phyloP scores from a whole-genome alignment of 345 rosid genomes.

The Adansonia digitata region DNA sequence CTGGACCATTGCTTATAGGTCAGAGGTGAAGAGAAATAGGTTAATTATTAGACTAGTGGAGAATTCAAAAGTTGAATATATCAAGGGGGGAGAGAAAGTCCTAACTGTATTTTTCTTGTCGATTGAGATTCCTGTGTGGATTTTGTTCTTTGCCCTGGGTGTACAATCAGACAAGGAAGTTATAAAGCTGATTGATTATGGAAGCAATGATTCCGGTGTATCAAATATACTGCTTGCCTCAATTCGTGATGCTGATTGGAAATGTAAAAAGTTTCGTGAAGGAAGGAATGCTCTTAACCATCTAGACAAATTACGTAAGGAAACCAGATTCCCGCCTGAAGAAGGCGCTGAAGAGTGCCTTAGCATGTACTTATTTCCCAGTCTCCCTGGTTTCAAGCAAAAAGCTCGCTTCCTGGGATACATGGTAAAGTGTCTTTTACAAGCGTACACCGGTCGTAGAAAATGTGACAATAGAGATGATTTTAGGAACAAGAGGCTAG shows the following conservation, averaged over 20 bases:
- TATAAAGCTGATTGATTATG: constrained; percentile 53
- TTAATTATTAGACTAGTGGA: constrained; percentile 51
- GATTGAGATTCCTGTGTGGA: constrained; percentile 71
- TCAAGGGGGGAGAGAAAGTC: constrained; percentile 58
- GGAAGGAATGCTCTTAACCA: constrained; percentile 37
- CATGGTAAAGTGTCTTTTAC: constrained; percentile 80
- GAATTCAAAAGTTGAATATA: constrained; percentile 37
- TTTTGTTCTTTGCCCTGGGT: constrained; percentile 78
- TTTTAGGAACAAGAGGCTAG: constrained; percentile 86
- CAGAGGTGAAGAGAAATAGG: constrained; percentile 61
- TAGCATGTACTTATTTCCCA: constrained; percentile 55
- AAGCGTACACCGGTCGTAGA: constrained; percentile 60
- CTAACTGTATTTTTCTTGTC: constrained; percentile 73
- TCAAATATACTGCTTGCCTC: constrained; percentile 56
- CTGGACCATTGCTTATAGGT: constrained; percentile 68
- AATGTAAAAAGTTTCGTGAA: constrained; percentile 46
- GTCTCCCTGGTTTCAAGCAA: constrained; percentile 44
- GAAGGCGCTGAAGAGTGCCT: constrained; percentile 61
- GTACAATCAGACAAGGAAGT: constrained; percentile 71
- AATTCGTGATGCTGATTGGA: constrained; percentile 62
- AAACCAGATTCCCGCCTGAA: constrained; percentile 67
- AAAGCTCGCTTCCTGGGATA: constrained; percentile 89
- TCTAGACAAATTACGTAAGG: constrained; percentile 33
- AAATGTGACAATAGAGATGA: constrained; percentile 79
- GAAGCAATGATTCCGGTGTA: constrained; percentile 45